phyloP scores from a whole-genome alignment of 768 basidiomycete species.

The Rhizopogon rudus region DNA sequence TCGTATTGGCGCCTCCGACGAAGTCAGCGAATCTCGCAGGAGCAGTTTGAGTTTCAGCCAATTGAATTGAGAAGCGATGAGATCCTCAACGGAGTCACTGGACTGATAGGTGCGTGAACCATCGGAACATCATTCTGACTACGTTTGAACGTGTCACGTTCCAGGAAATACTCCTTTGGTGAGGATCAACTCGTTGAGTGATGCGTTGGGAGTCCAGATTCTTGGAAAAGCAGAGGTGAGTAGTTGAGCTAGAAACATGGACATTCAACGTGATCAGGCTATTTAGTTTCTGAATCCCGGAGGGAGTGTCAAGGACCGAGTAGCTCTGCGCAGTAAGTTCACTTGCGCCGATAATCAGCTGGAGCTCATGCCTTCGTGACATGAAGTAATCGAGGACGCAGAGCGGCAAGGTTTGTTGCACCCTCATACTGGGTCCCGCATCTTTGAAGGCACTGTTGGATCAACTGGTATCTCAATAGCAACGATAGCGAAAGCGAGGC shows the following conservation, averaged over 20 bases:
- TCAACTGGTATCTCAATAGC: constrained; percentile 97
- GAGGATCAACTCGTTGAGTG: constrained; percentile 86
- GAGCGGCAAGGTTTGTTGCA: constrained; percentile 77
- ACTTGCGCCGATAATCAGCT: neutral
- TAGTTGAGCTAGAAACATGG: neutral
- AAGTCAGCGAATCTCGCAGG: constrained; percentile 32
- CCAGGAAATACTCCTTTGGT: constrained; percentile 92
- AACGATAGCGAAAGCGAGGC: constrained; percentile 87
- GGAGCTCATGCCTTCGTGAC: neutral
- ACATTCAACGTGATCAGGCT: neutral
- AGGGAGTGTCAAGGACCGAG: constrained; percentile 96
- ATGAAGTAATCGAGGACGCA: constrained; percentile 88
- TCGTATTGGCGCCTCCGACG: constrained; percentile 48
- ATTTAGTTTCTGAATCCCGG: constrained; percentile 91
- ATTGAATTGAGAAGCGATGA: constrained; percentile 76
- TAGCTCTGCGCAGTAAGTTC: constrained; percentile 80
- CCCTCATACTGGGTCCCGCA: constrained; percentile 84
- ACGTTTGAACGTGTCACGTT: neutral
- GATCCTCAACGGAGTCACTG: constrained; percentile 73
- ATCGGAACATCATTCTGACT: neutral
- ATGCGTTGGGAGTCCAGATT: constrained; percentile 90
- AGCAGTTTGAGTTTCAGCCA: constrained; percentile 40
- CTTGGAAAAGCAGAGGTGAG: constrained; percentile 90
- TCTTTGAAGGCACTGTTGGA: constrained; percentile 97
- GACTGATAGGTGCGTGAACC: constrained; percentile 68